phyloP scores from a whole-genome alignment of 2,329 filamentous ascomycete species.

The Sclerotinia borealis region DNA sequence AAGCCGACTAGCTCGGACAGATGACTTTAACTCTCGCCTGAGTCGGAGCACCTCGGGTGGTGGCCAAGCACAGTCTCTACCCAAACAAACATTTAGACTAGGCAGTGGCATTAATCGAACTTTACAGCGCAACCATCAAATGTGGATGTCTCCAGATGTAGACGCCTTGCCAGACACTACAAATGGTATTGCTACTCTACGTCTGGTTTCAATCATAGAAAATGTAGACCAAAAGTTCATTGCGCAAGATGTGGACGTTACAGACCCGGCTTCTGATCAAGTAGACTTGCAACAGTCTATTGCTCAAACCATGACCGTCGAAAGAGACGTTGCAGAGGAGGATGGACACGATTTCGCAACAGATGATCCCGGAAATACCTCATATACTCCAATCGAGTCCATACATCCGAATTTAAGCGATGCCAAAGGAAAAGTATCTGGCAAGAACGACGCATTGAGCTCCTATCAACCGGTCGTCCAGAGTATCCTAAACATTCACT shows the following conservation, averaged over 20 bases:
- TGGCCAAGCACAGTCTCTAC: constrained; percentile 23
- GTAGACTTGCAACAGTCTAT: neutral
- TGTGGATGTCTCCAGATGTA: constrained; percentile 54
- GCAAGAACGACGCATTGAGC: neutral
- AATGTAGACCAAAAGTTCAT: neutral
- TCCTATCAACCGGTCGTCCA: neutral
- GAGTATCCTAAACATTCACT: constrained; percentile 23
- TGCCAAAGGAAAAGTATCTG: neutral
- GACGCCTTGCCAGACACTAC: constrained; percentile 45
- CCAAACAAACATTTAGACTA: constrained; percentile 35
- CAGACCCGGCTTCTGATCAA: neutral
- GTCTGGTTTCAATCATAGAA: constrained; percentile 26
- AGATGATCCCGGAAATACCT: neutral
- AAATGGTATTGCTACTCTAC: constrained; percentile 31
- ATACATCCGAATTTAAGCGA: neutral
- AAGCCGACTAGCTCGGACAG: constrained; percentile 34
- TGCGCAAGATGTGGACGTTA: constrained; percentile 1
- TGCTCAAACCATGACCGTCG: neutral
- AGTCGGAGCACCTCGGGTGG: constrained; percentile 32
- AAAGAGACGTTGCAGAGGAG: neutral
- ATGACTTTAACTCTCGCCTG: constrained; percentile 31
- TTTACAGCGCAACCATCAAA: constrained; percentile 40
- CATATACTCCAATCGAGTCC: neutral
- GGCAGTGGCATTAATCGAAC: constrained; percentile 26
- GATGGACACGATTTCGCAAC: neutral